Conservation (phyloP, 108 stramenopile species). For the Halocafeteria seosinensis region DNA sequence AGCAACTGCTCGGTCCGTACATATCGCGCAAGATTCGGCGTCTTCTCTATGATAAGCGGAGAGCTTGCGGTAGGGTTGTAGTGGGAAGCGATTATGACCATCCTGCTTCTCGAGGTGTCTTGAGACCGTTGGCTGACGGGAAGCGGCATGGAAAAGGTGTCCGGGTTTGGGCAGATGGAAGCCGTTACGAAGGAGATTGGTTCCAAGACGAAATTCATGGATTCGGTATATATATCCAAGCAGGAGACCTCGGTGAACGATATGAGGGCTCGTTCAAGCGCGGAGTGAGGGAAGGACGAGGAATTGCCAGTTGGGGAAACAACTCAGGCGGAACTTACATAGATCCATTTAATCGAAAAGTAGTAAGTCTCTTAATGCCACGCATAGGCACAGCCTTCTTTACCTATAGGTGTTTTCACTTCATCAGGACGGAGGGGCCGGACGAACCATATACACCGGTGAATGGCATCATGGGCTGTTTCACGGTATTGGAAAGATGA, state of each 20-base stretch:
- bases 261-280: neutral
- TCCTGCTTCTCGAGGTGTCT: neutral
- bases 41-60: neutral
- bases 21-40: no score
- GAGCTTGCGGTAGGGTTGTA: neutral
- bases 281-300: neutral
- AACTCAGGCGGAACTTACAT: neutral
- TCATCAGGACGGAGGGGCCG: neutral
- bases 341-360: neutral
- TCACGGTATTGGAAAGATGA: neutral
- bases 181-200: conserved; percentile 9
- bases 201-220: neutral
- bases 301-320: neutral
- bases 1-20: no score
- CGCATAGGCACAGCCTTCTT: no score
- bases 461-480: neutral
- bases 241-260: neutral
- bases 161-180: conserved; percentile 1
- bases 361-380: neutral
- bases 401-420: no score
- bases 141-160: conserved; percentile 6
- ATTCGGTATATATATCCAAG: conserved; percentile 1
- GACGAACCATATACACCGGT: neutral
- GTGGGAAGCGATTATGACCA: neutral
- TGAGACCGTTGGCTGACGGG: neutral